Evolutionary conservation across 106 monocot species (phyloP).

Genomic region (Dioscorea zingiberensis): DNA sequence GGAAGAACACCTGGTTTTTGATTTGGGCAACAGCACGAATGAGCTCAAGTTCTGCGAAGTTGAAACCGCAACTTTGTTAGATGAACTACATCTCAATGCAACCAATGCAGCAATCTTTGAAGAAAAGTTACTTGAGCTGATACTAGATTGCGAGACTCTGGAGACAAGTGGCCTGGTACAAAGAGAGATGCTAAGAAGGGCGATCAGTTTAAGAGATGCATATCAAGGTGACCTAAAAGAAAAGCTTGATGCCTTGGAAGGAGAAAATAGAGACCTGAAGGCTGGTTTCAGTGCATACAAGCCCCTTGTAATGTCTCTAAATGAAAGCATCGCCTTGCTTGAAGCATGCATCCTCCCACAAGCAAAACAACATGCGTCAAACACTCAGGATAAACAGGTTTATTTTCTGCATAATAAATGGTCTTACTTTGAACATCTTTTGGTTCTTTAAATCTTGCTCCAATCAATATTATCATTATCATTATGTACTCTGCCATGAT

Average conservation of each 20-base stretch:
- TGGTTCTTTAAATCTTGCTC: background rate
- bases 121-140: conserved; percentile 49
- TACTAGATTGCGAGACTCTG: conserved; percentile 25
- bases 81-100: conserved; percentile 27
- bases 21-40: conserved; percentile 19
- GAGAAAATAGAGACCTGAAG: conserved; percentile 34
- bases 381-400: conserved; percentile 22
- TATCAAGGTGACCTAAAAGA: conserved; percentile 12
- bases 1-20: conserved; percentile 18
- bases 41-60: conserved; percentile 30
- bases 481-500: background rate
- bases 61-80: conserved; percentile 27
- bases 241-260: conserved; percentile 19
- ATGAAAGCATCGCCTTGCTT: conserved; percentile 24
- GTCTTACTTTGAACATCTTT: background rate
- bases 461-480: background rate
- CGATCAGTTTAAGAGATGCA: conserved; percentile 17
- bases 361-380: conserved; percentile 16
- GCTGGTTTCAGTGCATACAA: conserved; percentile 32
- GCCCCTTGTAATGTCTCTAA: conserved; percentile 28
- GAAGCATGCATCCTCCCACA: conserved; percentile 36
- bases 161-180: conserved; percentile 23
- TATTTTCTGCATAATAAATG: background rate
- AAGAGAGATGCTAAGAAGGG: conserved; percentile 13
- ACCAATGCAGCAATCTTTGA: conserved; percentile 31